These are phyloP conservation scores for Amanita brunnescens DNA, from an alignment of 768 basidiomycete genomes.

Conservation along the genomic window DNA sequence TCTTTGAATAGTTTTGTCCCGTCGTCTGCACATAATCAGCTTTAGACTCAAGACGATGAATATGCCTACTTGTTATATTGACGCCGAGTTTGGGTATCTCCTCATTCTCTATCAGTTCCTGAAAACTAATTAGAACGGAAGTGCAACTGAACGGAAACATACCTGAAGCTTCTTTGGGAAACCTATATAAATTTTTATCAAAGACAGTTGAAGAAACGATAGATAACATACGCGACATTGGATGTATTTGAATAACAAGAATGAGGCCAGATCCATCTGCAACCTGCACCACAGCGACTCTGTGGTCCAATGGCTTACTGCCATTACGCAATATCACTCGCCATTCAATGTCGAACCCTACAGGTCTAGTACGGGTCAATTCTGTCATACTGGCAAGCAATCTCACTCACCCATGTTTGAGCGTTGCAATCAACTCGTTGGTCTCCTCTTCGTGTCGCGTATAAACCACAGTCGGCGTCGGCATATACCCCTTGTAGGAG, in stretches of 20 bases:
- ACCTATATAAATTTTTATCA: conserved; percentile 11
- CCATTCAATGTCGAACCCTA: conserved; percentile 29
- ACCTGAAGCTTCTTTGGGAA: conserved; percentile 23
- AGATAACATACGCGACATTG: conserved; percentile 20
- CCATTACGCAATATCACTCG: conserved; percentile 13
- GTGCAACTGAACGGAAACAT: not conserved
- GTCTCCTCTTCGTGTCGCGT: conserved; percentile 22
- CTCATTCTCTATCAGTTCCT: conserved; percentile 25
- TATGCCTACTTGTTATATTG: conserved; percentile 22
- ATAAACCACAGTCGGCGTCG: conserved; percentile 19
- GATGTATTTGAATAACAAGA: conserved; percentile 22
- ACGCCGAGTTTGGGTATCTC: conserved; percentile 23
- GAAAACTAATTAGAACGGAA: not conserved
- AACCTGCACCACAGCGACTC: conserved; percentile 24
- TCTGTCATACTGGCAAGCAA: not conserved
- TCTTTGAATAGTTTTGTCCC: conserved; percentile 30
- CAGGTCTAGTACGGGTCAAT: conserved; percentile 12
- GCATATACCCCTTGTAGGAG: conserved; percentile 21
- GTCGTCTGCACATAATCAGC: conserved; percentile 19
- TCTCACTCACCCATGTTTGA: conserved; percentile 19
- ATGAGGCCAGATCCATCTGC: conserved; percentile 23
- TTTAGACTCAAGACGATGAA: not conserved
- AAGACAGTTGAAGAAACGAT: not conserved
- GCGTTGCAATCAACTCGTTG: conserved; percentile 20
- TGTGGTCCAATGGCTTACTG: conserved; percentile 10